Evolutionary conservation across 2,329 filamentous ascomycete species (phyloP).

Genomic region (Penicillium sp.): DNA sequence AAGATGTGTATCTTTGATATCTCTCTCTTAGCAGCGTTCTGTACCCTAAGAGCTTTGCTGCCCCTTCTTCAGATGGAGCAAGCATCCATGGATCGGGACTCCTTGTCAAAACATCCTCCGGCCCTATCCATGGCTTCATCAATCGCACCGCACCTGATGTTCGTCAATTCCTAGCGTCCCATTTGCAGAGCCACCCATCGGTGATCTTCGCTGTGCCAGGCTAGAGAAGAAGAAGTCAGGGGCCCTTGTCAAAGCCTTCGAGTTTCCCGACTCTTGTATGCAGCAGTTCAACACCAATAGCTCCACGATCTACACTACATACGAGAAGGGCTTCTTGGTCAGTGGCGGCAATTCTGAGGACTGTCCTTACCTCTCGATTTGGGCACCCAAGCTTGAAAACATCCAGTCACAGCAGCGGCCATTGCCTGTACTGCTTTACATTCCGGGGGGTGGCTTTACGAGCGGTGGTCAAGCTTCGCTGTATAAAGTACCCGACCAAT

Average conservation of each 20-base stretch:
- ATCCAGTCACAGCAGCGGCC: constrained; percentile 12
- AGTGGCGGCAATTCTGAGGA: constrained; percentile 38
- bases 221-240: constrained; percentile 11
- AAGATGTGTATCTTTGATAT: neutral
- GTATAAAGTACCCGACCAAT: constrained; percentile 49
- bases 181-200: constrained; percentile 22
- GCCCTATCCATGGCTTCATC: constrained; percentile 5
- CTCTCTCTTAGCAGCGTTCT: neutral
- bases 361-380: constrained; percentile 46
- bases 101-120: constrained; percentile 5
- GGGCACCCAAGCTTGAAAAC: constrained; percentile 34
- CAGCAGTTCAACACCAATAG: constrained; percentile 8
- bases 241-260: neutral
- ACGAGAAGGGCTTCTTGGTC: constrained; percentile 21
- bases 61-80: neutral
- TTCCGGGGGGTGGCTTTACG: constrained; percentile 53
- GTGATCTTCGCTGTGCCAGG: constrained; percentile 17
- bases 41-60: neutral
- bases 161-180: constrained; percentile 21
- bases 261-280: constrained; percentile 10
- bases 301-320: constrained; percentile 10
- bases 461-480: constrained; percentile 50
- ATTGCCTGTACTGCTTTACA: constrained; percentile 52
- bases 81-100: neutral
- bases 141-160: constrained; percentile 8